Evolutionary conservation across 2,329 filamentous ascomycete species (phyloP).

Genomic region (Nemania sp.): DNA sequence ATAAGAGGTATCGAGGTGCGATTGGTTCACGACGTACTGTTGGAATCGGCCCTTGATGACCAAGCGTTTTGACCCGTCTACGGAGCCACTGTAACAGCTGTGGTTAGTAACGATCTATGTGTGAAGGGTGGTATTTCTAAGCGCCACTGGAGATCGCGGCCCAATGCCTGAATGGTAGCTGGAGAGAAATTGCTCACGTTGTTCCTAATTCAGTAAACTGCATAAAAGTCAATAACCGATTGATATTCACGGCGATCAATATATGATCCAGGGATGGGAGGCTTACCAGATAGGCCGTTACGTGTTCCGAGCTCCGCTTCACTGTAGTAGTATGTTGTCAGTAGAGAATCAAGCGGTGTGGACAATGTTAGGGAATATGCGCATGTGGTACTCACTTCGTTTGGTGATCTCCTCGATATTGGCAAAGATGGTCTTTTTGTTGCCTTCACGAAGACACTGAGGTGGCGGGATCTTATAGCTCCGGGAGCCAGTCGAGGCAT

Average conservation of each 20-base stretch:
- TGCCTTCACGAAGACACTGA: conserved; percentile 98
- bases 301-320: conserved; percentile 98
- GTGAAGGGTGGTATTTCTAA: too few relatives aligned
- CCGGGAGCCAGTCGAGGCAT: conserved; percentile 84
- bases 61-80: conserved; percentile 87
- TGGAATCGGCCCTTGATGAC: conserved; percentile 99
- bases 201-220: conserved; percentile 95
- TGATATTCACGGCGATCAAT: neutral
- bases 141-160: too few relatives aligned
- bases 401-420: conserved; percentile 99
- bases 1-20: conserved; percentile 68
- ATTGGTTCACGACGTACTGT: conserved; percentile 59
- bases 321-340: conserved; percentile 45
- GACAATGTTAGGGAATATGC: too few relatives aligned
- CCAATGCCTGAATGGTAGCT: neutral
- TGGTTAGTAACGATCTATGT: conserved; percentile 7
- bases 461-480: conserved; percentile 99
- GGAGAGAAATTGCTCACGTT: conserved; percentile 47
- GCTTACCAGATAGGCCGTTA: conserved; percentile 78
- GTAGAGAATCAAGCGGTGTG: neutral
- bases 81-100: conserved; percentile 63
- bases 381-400: conserved; percentile 56
- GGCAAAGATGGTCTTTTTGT: conserved; percentile 99
- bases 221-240: conserved; percentile 2
- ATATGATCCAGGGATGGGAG: neutral